phyloP scores from a whole-genome alignment of 352 stramenopile genomes.

The Globisporangium middletonii region DNA sequence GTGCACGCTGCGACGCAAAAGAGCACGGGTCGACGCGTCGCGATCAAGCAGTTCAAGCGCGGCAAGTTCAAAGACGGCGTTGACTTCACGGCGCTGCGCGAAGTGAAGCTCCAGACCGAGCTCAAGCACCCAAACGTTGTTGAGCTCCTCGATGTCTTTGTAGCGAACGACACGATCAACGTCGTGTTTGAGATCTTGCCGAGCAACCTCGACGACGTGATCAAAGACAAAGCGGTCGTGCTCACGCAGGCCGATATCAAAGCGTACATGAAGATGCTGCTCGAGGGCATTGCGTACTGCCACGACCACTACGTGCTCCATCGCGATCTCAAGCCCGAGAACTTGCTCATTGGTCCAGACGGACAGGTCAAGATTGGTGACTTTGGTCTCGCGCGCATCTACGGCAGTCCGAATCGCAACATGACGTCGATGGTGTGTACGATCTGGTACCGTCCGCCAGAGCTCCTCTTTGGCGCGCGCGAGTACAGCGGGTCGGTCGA shows the following conservation, averaged over 20 bases:
- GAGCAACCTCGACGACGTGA: slow-evolving; percentile 84
- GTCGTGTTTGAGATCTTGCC: slow-evolving; percentile 87
- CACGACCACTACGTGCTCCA: slow-evolving; percentile 83
- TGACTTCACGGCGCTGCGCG: slow-evolving; percentile 84
- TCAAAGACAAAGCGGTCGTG: slow-evolving; percentile 86
- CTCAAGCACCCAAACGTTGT: slow-evolving; percentile 84
- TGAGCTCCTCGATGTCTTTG: slow-evolving; percentile 85
- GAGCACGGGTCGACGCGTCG: slow-evolving; percentile 56
- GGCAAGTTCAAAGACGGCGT: slow-evolving; percentile 87
- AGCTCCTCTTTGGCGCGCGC: slow-evolving; percentile 80
- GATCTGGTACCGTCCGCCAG: slow-evolving; percentile 84
- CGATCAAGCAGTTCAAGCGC: slow-evolving; percentile 88
- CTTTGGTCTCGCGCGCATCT: slow-evolving; percentile 84
- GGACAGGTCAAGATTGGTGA: slow-evolving; percentile 83
- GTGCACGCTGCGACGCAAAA: slow-evolving; percentile 79
- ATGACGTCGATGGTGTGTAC: slow-evolving; percentile 89
- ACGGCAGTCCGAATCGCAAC: slow-evolving; percentile 79
- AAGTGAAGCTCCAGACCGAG: slow-evolving; percentile 87
- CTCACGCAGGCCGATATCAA: slow-evolving; percentile 84
- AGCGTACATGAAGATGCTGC: slow-evolving; percentile 85
- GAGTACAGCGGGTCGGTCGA: slow-evolving; percentile 86
- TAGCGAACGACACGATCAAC: slow-evolving; percentile 86
- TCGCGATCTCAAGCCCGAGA: slow-evolving; percentile 86
- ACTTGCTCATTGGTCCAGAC: slow-evolving; percentile 77
- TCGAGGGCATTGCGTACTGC: slow-evolving; percentile 70